Evolutionary conservation across 2,329 filamentous ascomycete species (phyloP), one percentile per base, ranked within the genome.

Genomic region (Fusarium kyushuense): DNA sequence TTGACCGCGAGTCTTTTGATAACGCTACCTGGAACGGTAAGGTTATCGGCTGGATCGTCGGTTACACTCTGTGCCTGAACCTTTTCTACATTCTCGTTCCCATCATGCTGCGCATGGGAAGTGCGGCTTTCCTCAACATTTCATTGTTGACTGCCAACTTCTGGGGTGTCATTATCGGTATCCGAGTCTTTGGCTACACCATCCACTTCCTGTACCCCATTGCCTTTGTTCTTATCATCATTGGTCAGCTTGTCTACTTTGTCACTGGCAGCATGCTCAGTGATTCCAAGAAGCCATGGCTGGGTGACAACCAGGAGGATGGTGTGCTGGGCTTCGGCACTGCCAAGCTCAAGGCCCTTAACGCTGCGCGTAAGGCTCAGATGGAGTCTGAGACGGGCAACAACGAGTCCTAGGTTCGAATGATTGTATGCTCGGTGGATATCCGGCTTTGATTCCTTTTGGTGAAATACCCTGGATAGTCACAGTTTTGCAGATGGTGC

Each of bases 71-170:
- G 19, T 89, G 90, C 62, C 85, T 99, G 23, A 84, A 86, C 54
- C 81, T 96, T 62, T 99, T 99, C 81, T 99, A 99, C 83, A 89
- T 90, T 10, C 84, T 96, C 5, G 94, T 92, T 0, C 96, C 96
- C 1, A 82, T 98, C 55, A 86, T 99, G 67, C 90, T 98, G 80
- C 92, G 96, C 69, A 91, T 98, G 82, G 92, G 92, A 29, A 92
- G 89, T 17, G 96, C 96, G 4, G 95, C 94, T 21, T 97, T 99
- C 81, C 96, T 97, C 84, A 97, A 99, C 80, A 97, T 98, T 75
- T 95, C 92, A 10, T 84, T 99, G 69, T 84, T 99, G 63, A 98
- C 96, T 3, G 93, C 90, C 73, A 97, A 97, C 81, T 98, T 98
- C 82, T 99, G 96, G 96, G 94, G 94, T 69, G 91, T 97, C 65